phyloP scores from a whole-genome alignment of 2,329 filamentous ascomycete genomes.

The Pestalotiopsis fici region DNA sequence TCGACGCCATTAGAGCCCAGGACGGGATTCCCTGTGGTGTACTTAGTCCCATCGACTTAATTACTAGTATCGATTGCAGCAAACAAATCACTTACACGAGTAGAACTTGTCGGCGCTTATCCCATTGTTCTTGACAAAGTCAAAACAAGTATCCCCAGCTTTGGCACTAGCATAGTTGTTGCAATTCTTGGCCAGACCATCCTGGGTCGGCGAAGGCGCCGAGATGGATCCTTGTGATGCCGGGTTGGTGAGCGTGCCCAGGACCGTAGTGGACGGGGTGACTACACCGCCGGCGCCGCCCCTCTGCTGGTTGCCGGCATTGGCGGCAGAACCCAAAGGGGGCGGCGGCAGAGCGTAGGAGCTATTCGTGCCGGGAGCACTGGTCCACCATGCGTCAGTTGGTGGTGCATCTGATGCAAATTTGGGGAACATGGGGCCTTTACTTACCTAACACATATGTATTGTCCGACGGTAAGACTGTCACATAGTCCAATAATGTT shows the following conservation, averaged over 20 bases:
- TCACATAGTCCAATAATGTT: slow-evolving; percentile 5
- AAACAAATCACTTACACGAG: background rate
- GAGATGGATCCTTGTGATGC: slow-evolving; percentile 7
- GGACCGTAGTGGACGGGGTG: background rate
- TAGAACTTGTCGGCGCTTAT: background rate
- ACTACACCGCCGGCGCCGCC: slow-evolving; percentile 1
- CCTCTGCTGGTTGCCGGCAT: slow-evolving; percentile 7
- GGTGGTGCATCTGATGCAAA: background rate
- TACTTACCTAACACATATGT: slow-evolving; percentile 6
- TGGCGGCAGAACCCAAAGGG: slow-evolving; percentile 1
- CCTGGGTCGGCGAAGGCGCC: slow-evolving; percentile 10
- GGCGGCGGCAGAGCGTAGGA: background rate
- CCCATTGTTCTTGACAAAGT: background rate
- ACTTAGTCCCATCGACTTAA: too few species aligned
- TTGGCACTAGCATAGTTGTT: slow-evolving; percentile 2
- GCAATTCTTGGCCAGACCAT: slow-evolving; percentile 9
- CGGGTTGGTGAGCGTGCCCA: background rate
- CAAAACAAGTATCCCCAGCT: slow-evolving; percentile 1
- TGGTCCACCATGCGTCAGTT: background rate
- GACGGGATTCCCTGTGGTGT: slow-evolving; percentile 7
- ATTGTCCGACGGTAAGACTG: background rate
- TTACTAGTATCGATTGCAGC: too few species aligned
- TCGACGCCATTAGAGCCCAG: slow-evolving; percentile 7
- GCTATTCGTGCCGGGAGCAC: slow-evolving; percentile 2
- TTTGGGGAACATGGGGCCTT: background rate